phyloP scores from a whole-genome alignment of 2,329 filamentous ascomycete genomes.

The Thermomyces lanuginosus region DNA sequence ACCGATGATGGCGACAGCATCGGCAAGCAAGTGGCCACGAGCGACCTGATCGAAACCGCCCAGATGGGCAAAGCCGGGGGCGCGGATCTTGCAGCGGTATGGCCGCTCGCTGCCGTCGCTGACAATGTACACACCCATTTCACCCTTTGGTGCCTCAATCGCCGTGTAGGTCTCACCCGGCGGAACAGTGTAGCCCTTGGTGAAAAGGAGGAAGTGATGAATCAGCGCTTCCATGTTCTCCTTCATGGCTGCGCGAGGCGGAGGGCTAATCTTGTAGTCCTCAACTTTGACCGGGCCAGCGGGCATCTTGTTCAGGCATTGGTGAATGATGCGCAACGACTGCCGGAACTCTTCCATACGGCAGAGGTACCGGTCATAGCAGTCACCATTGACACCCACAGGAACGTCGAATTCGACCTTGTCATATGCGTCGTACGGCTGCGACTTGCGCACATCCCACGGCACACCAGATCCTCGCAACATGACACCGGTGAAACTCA shows the following conservation, averaged over 20 bases:
- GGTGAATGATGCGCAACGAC: constrained; percentile 93
- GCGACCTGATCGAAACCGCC: constrained; percentile 85
- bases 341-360: constrained; percentile 99
- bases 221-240: constrained; percentile 99
- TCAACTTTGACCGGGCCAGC: constrained; percentile 85
- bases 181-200: constrained; percentile 93
- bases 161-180: constrained; percentile 96
- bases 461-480: constrained; percentile 89
- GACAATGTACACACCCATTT: constrained; percentile 96
- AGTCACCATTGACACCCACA: constrained; percentile 91
- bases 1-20: constrained; percentile 86
- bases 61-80: constrained; percentile 90
- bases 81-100: constrained; percentile 93
- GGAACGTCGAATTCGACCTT: constrained; percentile 97
- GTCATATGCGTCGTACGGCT: constrained; percentile 95
- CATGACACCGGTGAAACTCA: constrained; percentile 95
- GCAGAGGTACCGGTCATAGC: constrained; percentile 97
- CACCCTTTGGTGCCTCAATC: constrained; percentile 98
- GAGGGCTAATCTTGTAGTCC: constrained; percentile 96
- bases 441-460: constrained; percentile 90
- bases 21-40: constrained; percentile 82
- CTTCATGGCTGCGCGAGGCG: constrained; percentile 96
- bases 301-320: constrained; percentile 98
- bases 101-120: constrained; percentile 92
- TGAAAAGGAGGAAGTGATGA: constrained; percentile 97